Evolutionary conservation across 495 filamentous ascomycete species (phyloP).

Genomic region (Penicillium maclennaniae): DNA sequence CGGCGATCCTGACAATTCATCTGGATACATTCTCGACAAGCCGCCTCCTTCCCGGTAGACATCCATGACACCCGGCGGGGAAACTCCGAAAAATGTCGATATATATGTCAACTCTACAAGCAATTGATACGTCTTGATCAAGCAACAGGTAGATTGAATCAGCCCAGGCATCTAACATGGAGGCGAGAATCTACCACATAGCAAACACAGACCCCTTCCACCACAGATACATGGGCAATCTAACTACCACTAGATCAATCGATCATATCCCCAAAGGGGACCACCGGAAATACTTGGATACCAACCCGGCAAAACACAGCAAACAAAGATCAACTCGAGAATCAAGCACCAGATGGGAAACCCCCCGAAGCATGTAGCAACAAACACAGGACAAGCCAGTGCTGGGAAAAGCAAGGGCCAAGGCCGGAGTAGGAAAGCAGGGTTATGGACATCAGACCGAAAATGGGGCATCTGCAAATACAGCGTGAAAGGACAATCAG

Average conservation of each 20-base stretch:
- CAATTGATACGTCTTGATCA: background rate
- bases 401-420: constrained; percentile 13
- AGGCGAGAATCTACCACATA: constrained; percentile 1
- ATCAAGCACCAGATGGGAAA: constrained; percentile 5
- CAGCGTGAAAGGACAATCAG: constrained; percentile 4
- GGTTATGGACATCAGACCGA: constrained; percentile 14
- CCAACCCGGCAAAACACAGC: constrained; percentile 3
- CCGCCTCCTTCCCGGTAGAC: no score
- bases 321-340: constrained; percentile 7
- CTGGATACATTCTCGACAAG: no score
- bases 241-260: constrained; percentile 9
- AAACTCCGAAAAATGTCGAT: no score
- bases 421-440: constrained; percentile 7
- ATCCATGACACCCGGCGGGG: no score
- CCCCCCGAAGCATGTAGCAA: constrained; percentile 7
- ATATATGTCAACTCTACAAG: no score
- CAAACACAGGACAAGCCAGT: constrained; percentile 8
- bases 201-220: background rate
- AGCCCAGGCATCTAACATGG: constrained; percentile 4
- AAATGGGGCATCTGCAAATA: constrained; percentile 20
- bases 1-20: no score
- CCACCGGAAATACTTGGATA: constrained; percentile 1
- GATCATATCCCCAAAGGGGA: constrained; percentile 4
- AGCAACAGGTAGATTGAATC: constrained; percentile 14
- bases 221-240: constrained; percentile 10